A percentile compares a stretch with the other conserved stretches of the same genome.
Conservation (phyloP, 306 rosid genomes). For the Glycine latifolia region DNA sequence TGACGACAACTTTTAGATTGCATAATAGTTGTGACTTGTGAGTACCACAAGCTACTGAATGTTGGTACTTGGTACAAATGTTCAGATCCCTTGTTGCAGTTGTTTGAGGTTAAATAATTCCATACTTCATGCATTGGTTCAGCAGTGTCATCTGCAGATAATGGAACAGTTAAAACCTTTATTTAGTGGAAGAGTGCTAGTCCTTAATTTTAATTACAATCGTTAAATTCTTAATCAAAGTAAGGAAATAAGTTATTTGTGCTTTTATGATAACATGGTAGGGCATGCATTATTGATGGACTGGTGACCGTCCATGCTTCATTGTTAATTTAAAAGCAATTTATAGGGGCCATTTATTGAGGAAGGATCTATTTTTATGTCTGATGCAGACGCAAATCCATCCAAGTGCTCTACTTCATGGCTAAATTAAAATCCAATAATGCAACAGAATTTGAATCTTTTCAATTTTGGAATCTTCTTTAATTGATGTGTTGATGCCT, state of each 20-base stretch:
- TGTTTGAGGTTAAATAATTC: conserved; percentile 40
- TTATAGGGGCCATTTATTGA: conserved; percentile 46
- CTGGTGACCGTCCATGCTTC: conserved; percentile 37
- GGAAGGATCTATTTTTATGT: conserved; percentile 34
- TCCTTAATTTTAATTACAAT: conserved; percentile 28
- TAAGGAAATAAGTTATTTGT: conserved; percentile 29
- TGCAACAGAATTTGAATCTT: conserved; percentile 48
- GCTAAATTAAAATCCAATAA: conserved; percentile 32
- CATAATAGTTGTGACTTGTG: conserved; percentile 37
- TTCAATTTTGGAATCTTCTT: conserved; percentile 45
- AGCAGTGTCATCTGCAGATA: conserved; percentile 33
- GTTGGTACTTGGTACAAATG: conserved; percentile 33
- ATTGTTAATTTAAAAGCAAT: conserved; percentile 43
- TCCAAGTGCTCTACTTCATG: conserved; percentile 42
- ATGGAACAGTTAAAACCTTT: conserved; percentile 36
- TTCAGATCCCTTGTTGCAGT: conserved; percentile 42
- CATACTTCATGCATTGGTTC: conserved; percentile 22
- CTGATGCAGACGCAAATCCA: conserved; percentile 46
- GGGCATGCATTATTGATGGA: conserved; percentile 38
- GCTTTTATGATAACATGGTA: conserved; percentile 22
- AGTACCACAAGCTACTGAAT: conserved; percentile 39
- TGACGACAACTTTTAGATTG: conserved; percentile 41
- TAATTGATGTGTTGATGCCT: conserved; percentile 43
- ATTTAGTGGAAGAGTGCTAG: conserved; percentile 22
- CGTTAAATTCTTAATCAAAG: conserved; percentile 25